Percentiles rank a stretch among this genome's conserved stretches.
These are phyloP conservation scores for Kwoniella sp. DNA, from an alignment of 768 basidiomycete genomes.

Conservation along the genomic window DNA sequence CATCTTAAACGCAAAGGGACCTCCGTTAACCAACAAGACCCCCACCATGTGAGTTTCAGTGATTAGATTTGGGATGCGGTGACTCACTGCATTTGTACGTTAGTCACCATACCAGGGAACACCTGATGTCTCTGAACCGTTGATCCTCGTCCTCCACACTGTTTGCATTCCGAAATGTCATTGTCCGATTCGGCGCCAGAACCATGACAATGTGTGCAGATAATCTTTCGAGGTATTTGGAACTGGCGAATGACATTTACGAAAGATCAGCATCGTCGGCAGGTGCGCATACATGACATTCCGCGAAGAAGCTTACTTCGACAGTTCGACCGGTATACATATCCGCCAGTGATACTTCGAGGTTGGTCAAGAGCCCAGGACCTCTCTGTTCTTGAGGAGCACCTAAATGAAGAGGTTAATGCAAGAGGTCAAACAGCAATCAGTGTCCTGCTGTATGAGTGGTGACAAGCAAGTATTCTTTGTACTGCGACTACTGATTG, in stretches of 20 bases:
- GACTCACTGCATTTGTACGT: conserved; percentile 75
- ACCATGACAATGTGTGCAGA: conserved; percentile 96
- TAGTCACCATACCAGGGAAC: conserved; percentile 94
- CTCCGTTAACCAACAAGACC: neutral
- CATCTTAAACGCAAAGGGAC: conserved; percentile 50
- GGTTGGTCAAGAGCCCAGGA: conserved; percentile 56
- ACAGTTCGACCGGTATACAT: conserved; percentile 85
- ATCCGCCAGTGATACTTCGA: conserved; percentile 80
- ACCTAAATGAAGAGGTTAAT: conserved; percentile 8
- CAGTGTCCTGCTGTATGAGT: too few relatives aligned
- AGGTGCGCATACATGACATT: neutral
- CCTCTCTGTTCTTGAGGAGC: conserved; percentile 54
- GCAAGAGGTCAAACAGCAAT: neutral
- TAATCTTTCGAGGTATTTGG: conserved; percentile 83
- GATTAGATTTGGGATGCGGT: too few relatives aligned
- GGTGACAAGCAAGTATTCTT: too few relatives aligned
- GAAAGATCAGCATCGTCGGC: neutral
- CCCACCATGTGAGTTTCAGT: too few relatives aligned
- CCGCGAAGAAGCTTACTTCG: conserved; percentile 72
- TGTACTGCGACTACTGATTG: too few relatives aligned
- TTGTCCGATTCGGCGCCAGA: conserved; percentile 86
- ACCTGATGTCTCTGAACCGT: conserved; percentile 88
- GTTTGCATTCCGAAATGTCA: conserved; percentile 82
- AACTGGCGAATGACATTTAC: conserved; percentile 64
- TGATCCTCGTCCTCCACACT: conserved; percentile 82